A percentile compares a stretch with the other conserved stretches of the same genome.
These are phyloP conservation scores for Asterionellopsis glacialis DNA, from an alignment of 108 stramenopile genomes.

Conservation along the genomic window DNA sequence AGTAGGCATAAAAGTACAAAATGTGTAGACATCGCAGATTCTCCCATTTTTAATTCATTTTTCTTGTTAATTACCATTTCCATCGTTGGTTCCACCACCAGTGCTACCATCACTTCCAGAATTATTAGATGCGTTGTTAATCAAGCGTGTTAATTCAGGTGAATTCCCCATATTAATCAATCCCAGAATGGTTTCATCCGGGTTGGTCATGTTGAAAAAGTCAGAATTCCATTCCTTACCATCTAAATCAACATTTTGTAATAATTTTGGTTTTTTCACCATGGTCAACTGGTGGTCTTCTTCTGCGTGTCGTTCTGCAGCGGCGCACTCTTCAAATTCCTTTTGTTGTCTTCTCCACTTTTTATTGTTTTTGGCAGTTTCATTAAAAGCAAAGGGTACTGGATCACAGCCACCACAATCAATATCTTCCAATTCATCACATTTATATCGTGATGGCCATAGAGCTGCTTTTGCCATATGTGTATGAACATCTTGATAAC, in stretches of 20 bases:
- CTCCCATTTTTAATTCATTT: too few relatives aligned
- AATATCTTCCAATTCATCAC: constrained; percentile 9
- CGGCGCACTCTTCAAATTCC: too few relatives aligned
- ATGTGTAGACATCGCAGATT: too few relatives aligned
- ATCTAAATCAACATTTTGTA: constrained; percentile 8
- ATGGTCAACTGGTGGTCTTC: too few relatives aligned
- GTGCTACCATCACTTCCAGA: too few relatives aligned
- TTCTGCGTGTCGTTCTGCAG: too few relatives aligned
- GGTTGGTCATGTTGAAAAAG: constrained; percentile 3
- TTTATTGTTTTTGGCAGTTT: too few relatives aligned
- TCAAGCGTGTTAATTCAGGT: constrained; percentile 1
- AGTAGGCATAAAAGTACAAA: too few relatives aligned
- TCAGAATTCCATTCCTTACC: constrained; percentile 18
- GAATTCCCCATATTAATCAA: constrained; percentile 10
- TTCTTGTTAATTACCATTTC: too few relatives aligned
- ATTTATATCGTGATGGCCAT: constrained; percentile 49
- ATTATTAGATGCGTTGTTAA: constrained; percentile 1
- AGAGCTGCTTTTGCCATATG: constrained; percentile 16
- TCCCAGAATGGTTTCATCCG: constrained; percentile 10
- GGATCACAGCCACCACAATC: not conserved
- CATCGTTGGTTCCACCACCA: too few relatives aligned
- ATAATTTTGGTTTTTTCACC: not conserved
- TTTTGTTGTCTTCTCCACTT: too few relatives aligned
- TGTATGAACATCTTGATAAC: constrained; percentile 35
- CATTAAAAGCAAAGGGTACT: too few relatives aligned